Evolutionary conservation across 192 early-diverging fungal genomes (phyloP), one percentile per base, ranked within the genome.

Genomic region (Gigaspora rosea): DNA sequence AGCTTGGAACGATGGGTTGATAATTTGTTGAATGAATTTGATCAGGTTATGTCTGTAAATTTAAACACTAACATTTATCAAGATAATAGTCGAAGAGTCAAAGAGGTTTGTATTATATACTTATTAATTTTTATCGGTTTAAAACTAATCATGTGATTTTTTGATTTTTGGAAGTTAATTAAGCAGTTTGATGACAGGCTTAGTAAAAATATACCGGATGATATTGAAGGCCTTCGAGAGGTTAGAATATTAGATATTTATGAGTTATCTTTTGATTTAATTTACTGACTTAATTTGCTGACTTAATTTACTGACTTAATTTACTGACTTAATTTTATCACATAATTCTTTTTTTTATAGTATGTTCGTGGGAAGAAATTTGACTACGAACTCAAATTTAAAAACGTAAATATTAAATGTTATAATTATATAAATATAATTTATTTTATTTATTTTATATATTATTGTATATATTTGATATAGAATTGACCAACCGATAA

Each of bases 161-260:
- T n/a, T n/a, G n/a, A n/a, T n/a, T n/a, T n/a, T n/a, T n/a, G n/a
- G 20, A 54, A 73, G 71, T 73, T 73, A 27, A 73, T 73, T 11
- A 73, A 58, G 20, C n/a, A 58, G 35, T 59, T 73, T 20, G 54
- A 73, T 58, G 71, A 73, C 12, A 22, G 71, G 18, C 11, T 73
- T 46, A 59, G 18, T 59, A 58, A 58, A 35, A 47, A 13, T 16
- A n/a, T 33, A 22, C 3, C 50, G 2, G 33, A 72, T n/a, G 36
- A 59, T 59, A 72, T 56, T 36, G 41, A 56, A 15, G 32, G 27
- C 5, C 35, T 59, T 49, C 54, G 22, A 46, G 52, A 73, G n/a
- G 67, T 69, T 32, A 12, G 46, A 50, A 48, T 70, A 33, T 58
- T 8, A 15, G 6, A 35, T 72, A 35, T 56, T 56, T 36, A 0